Base-by-base conservation (phyloP, 2,329 filamentous ascomycete genomes). In the Pseudocercospora cruenta region DNA sequence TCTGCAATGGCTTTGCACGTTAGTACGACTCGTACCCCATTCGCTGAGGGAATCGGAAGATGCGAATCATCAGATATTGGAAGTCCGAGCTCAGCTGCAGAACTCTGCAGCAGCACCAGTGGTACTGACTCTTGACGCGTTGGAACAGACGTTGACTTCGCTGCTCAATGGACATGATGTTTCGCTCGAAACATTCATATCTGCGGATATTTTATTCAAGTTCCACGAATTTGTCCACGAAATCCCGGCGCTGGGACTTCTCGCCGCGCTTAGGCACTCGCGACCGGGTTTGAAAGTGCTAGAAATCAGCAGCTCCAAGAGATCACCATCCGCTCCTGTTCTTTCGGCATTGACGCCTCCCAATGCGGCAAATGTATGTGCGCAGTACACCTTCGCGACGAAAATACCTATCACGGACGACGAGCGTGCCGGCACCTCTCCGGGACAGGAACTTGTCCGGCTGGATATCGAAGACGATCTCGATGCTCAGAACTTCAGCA, bases 271-370 rank as follows among this genome's bases (percentile, higher is more conserved):
- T 14, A 33, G 47, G 12, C 33, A 43, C 39, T 26, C 24, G 33
- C 21, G 47, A 21, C 61, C 61, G 19, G 39, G 58, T 43, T 31
- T 63, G 21, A 19, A 36, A 26, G 53, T 63, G 4, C 33, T 63
- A 21, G 61, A 63, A 39, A n/a, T 63, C 22, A 53, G 61, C 14
- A 22, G 24, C 19, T 16, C 9, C 16, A 39, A 10, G 9, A 21
- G 14, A 9, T n/a, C 16, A 10, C 14, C 47, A n/a, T 19, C 47
- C 9, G 19, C 47, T 19, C 9, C 19, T 10, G 19, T 51, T 21
- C 19, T 51, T 10, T 21, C 14, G 9, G 19, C 14, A 22, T 21
- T 51, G 47, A 51, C 19, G 16, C 47, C 16, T 9, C 14, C 14
- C 9, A n/a, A n/a, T 19, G 16, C 26, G 26, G 3, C 26, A 6